Percentiles rank a stretch among this genome's conserved stretches.
Conservation (phyloP, 2,329 filamentous ascomycete species). For the Boeremia lycopersici region DNA sequence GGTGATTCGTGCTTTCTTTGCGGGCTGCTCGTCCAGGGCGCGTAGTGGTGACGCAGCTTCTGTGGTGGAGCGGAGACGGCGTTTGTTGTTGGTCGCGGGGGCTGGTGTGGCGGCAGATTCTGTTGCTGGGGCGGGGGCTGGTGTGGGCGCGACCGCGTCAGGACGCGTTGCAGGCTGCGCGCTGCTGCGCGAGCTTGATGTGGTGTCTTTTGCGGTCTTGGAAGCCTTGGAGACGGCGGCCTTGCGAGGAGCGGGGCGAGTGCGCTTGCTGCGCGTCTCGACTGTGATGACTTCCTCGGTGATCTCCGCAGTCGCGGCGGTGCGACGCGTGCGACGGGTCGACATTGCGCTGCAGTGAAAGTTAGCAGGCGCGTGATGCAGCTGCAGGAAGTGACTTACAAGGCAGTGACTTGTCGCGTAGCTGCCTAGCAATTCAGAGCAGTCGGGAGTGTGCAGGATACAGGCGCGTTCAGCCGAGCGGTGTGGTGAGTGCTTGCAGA, state of each 20-base stretch:
- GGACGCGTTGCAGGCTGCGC: conserved; percentile 4
- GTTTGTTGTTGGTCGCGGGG: conserved; percentile 20
- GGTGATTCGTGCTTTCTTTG: conserved; percentile 18
- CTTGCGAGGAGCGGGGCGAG: conserved; percentile 17
- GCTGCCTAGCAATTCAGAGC: not conserved
- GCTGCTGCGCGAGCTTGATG: not conserved
- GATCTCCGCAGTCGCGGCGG: conserved; percentile 16
- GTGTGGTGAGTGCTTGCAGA: conserved; percentile 1
- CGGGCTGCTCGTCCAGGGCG: conserved; percentile 18
- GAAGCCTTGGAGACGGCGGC: conserved; percentile 2
- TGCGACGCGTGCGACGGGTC: conserved; percentile 25
- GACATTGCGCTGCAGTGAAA: conserved; percentile 22
- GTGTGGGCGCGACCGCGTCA: conserved; percentile 6
- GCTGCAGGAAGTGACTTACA: conserved; percentile 18
- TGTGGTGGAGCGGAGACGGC: conserved; percentile 22
- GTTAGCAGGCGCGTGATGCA: conserved; percentile 24
- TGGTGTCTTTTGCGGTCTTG: not conserved
- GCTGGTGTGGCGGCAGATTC: not conserved
- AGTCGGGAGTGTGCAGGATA: not conserved
- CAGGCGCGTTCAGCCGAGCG: conserved; percentile 9
- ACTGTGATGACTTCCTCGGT: conserved; percentile 12
- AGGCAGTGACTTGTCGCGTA: conserved; percentile 1
- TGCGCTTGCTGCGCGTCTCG: conserved; percentile 19
- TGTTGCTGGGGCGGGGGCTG: conserved; percentile 1
- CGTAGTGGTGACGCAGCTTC: conserved; percentile 25